Percentiles rank a stretch among this genome's conserved stretches.
phyloP scores from a whole-genome alignment of 768 basidiomycete genomes.

The Harrya chromipes region DNA sequence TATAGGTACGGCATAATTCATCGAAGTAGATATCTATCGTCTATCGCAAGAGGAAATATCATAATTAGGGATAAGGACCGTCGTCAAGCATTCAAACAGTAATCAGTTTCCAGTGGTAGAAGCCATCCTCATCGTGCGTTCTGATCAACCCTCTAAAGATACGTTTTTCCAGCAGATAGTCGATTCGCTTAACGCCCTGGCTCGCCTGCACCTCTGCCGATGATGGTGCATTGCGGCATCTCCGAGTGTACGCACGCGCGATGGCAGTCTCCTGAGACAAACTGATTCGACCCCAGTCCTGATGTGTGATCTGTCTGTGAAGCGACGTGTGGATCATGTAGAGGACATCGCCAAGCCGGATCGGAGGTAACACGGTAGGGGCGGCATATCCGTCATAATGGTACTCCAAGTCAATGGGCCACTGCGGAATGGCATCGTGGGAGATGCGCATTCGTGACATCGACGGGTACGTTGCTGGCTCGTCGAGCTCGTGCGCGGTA shows the following conservation, averaged over 20 bases:
- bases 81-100: conserved; percentile 7
- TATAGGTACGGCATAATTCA: conserved; percentile 1
- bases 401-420: conserved; percentile 56
- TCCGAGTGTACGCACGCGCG: conserved; percentile 37
- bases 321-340: conserved; percentile 47
- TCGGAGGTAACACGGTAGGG: conserved; percentile 34
- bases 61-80: neutral
- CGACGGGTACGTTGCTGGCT: conserved; percentile 56
- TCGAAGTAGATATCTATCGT: neutral
- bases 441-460: conserved; percentile 53
- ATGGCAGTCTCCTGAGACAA: conserved; percentile 28
- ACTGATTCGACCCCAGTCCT: conserved; percentile 33
- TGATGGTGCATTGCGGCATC: conserved; percentile 31
- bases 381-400: conserved; percentile 27
- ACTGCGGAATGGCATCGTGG: conserved; percentile 54
- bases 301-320: conserved; percentile 38
- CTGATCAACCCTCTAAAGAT: conserved; percentile 38
- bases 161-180: conserved; percentile 35
- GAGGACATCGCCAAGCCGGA: conserved; percentile 60
- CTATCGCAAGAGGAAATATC: conserved; percentile 1
- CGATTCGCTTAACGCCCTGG: conserved; percentile 39
- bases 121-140: conserved; percentile 28
- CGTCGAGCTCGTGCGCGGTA: conserved; percentile 42
- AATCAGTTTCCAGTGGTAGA: conserved; percentile 29
- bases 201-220: conserved; percentile 32